Conservation (phyloP, 768 basidiomycete species). For the Mycena sanguinolenta region DNA sequence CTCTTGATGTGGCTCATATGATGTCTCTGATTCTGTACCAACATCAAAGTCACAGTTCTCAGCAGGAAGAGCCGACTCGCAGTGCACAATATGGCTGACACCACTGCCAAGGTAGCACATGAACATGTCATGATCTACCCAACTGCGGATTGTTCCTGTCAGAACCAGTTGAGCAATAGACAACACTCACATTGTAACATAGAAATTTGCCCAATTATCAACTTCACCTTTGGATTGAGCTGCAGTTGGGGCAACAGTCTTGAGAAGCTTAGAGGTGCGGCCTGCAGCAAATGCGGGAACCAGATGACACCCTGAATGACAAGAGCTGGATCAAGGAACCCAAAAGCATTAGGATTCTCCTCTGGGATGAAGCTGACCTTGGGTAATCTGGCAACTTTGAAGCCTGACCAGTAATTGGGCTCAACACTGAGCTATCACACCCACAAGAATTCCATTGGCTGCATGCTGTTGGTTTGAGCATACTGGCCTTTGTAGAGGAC, state of each 20-base stretch:
- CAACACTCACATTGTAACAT: constrained; percentile 8
- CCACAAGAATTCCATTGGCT: constrained; percentile 46
- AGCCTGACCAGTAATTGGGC: constrained; percentile 3
- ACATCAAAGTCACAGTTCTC: not conserved
- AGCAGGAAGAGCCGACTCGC: not conserved
- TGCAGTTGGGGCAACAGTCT: not conserved
- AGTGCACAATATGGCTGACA: not conserved
- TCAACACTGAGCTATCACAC: constrained; percentile 41
- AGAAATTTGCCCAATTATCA: constrained; percentile 12
- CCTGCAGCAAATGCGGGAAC: not conserved
- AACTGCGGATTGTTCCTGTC: not conserved
- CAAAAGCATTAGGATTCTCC: not conserved
- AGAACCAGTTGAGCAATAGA: not conserved
- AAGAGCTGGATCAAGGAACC: constrained; percentile 6
- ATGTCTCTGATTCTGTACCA: not conserved
- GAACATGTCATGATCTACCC: constrained; percentile 14
- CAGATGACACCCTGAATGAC: not conserved
- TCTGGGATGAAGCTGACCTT: constrained; percentile 10
- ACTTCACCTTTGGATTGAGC: not conserved
- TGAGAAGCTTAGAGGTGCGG: not conserved
- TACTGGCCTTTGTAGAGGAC: constrained; percentile 13
- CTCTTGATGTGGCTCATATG: not conserved
- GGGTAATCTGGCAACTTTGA: not conserved
- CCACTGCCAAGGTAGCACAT: constrained; percentile 1
- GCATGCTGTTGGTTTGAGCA: not conserved